Evolutionary conservation across 768 basidiomycete species (phyloP).

Genomic region (Tylopilus vinaceipallidus): DNA sequence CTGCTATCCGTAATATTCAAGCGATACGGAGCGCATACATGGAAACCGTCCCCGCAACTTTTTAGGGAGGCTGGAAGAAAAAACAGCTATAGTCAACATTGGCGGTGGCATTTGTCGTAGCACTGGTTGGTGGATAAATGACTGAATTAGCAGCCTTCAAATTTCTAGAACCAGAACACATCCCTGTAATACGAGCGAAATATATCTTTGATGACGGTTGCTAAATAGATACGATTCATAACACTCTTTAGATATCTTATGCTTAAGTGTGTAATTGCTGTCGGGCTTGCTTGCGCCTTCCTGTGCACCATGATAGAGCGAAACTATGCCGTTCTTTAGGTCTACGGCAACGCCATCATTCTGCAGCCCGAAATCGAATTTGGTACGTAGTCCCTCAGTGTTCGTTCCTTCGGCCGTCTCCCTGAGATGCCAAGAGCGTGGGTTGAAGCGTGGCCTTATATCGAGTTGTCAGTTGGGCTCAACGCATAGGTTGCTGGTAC

Average conservation of each 20-base stretch:
- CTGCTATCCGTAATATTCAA: constrained; percentile 14
- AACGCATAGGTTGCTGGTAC: no score
- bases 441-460: no score
- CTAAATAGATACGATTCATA: no score
- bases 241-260: constrained; percentile 62
- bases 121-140: constrained; percentile 49
- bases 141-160: neutral
- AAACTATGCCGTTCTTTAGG: constrained; percentile 46
- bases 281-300: constrained; percentile 84
- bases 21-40: constrained; percentile 41
- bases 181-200: no score
- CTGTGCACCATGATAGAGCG: constrained; percentile 85
- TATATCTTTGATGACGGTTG: no score
- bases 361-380: constrained; percentile 75
- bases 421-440: no score
- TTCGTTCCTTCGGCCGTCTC: constrained; percentile 58
- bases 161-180: no score
- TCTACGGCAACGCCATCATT: constrained; percentile 74
- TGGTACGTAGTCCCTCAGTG: constrained; percentile 76
- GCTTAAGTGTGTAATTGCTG: constrained; percentile 83
- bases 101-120: constrained; percentile 78
- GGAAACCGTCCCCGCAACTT: constrained; percentile 75
- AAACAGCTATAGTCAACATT: constrained; percentile 61
- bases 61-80: constrained; percentile 82
- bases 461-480: no score